Percentiles rank a stretch among this genome's conserved stretches.
Conservation (phyloP, 2,329 filamentous ascomycete species). For the Clarireedia hainanense region DNA sequence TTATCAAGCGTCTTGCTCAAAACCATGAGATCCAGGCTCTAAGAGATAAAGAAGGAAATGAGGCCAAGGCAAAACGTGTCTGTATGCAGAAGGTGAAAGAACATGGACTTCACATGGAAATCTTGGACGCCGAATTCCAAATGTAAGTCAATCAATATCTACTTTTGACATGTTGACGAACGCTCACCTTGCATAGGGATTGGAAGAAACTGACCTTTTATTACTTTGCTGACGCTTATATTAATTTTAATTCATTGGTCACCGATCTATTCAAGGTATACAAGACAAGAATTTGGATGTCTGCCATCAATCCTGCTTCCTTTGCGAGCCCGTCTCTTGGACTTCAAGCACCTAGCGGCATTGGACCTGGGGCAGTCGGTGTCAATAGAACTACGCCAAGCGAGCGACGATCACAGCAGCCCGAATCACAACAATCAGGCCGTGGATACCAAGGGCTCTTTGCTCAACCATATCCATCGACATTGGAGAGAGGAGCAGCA, state of each 20-base stretch:
- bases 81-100: conserved; percentile 96
- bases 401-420: conserved; percentile 33
- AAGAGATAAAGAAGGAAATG: conserved; percentile 92
- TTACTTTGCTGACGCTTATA: conserved; percentile 96
- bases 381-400: conserved; percentile 35
- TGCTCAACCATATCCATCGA: conserved; percentile 36
- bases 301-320: conserved; percentile 93
- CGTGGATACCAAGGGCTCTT: conserved; percentile 33
- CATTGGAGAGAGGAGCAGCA: conserved; percentile 33
- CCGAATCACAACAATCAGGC: conserved; percentile 17
- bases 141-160: conserved; percentile 57
- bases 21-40: conserved; percentile 83
- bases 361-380: conserved; percentile 59
- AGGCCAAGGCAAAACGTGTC: conserved; percentile 93
- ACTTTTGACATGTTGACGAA: neutral
- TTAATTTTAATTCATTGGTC: conserved; percentile 97
- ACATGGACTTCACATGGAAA: conserved; percentile 95
- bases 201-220: conserved; percentile 99
- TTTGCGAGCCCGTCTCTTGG: conserved; percentile 75
- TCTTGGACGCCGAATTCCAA: conserved; percentile 96
- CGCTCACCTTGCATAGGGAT: conserved; percentile 52
- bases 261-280: conserved; percentile 99
- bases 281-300: conserved; percentile 99
- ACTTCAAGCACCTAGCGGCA: conserved; percentile 59
- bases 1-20: conserved; percentile 92